Base-by-base conservation (phyloP, 2,329 filamentous ascomycete species). In the Ophiobolus disseminans region DNA sequence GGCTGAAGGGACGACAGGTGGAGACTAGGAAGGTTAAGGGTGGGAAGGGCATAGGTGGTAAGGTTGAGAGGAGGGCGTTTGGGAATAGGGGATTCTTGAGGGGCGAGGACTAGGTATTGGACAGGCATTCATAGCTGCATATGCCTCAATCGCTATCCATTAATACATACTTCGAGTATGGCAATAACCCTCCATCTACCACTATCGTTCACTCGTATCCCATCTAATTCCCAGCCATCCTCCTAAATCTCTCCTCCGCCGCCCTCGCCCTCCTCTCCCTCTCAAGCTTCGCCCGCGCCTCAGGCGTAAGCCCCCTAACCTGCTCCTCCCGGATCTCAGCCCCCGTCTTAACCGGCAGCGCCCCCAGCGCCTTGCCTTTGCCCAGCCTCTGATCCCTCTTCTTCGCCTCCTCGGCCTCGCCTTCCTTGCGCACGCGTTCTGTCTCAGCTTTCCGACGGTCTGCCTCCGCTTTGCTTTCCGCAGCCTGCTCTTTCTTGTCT, bases 241-340 rank as follows among this genome's bases (percentile, higher is more conserved):
- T 81, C 74, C 82, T 86, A 50, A 97, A 81, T 67, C 93, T 85
- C 76, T 93, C 92, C 75, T 97, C 94, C 0, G 92, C 93, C 7
- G 94, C 94, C 63, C 93, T 85, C 3, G 94, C 94, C 66, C 93
- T 87, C 62, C 91, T 81, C 75, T 99, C 94, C 60, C 94, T 80
- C 72, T 97, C 94, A 44, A 97, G 73, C 69, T 83, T 85, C 82
- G 86, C 84, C 69, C 86, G 84, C 84, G 94, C 92, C 75, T 97
- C 93, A 0, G 90, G 86, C 32, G 90, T 95, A 76, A 97, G 79
- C 0, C 93, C 92, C 55, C 90, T 84, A 39, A 83, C 82, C 72
- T 97, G 91, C 66, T 95, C 91, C 67, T 93, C 89, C 55, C 91
- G 82, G 67, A 83, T 85, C 70, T 97, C 90, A 62, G 91, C 85